Conservation (phyloP, 768 basidiomycete genomes). For the Naganishia vishniacii region DNA sequence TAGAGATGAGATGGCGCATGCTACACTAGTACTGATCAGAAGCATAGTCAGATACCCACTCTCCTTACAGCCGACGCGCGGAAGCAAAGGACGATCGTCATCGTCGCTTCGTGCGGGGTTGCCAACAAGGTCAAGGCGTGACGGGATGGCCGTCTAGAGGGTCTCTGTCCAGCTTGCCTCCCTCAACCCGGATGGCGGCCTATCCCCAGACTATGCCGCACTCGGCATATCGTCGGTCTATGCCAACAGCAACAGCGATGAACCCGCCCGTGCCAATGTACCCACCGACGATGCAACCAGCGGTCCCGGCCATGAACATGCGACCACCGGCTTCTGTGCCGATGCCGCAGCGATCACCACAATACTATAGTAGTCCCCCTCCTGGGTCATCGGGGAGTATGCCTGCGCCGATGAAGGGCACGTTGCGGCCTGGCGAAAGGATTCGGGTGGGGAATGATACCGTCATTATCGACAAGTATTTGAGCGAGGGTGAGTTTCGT, state of each 20-base stretch:
- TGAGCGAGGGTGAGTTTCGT: constrained; percentile 71
- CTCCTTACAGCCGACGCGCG: no score
- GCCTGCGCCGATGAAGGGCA: constrained; percentile 42
- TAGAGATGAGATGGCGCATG: no score
- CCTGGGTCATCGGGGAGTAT: neutral
- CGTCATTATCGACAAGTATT: constrained; percentile 88
- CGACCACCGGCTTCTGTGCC: neutral
- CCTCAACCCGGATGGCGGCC: no score
- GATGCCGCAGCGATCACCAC: neutral
- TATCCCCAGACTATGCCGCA: constrained; percentile 11
- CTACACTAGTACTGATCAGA: no score
- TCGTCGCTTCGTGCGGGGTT: no score
- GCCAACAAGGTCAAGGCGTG: no score
- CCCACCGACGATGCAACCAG: neutral
- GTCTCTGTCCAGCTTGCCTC: no score
- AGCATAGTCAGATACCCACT: no score
- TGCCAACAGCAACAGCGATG: neutral
- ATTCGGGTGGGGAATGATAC: constrained; percentile 75
- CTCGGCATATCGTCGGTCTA: constrained; percentile 1
- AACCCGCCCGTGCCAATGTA: neutral
- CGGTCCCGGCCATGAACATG: neutral
- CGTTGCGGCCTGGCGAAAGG: constrained; percentile 63
- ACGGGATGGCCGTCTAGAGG: no score
- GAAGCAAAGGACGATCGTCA: neutral
- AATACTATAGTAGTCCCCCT: neutral